Evolutionary conservation across 2,329 filamentous ascomycete species (phyloP).

Genomic region (Phialocephala subalpina): DNA sequence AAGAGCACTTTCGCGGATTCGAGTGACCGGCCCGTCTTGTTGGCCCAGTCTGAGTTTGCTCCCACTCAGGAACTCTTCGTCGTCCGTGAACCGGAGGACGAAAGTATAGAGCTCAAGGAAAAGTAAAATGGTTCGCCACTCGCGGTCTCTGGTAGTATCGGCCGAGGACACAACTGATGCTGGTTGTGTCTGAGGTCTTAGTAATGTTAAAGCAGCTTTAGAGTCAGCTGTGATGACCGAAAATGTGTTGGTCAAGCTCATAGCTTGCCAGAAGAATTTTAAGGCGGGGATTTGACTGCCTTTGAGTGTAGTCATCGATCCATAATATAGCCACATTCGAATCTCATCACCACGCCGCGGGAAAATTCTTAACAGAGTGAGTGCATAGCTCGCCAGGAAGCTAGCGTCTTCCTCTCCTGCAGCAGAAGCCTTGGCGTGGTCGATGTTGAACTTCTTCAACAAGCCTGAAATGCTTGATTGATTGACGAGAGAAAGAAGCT

Average conservation of each 20-base stretch:
- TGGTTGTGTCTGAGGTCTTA: constrained; percentile 37
- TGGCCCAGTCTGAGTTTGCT: constrained; percentile 51
- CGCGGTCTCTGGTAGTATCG: constrained; percentile 47
- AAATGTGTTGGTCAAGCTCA: constrained; percentile 65
- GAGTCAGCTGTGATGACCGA: constrained; percentile 63
- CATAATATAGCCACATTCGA: constrained; percentile 90
- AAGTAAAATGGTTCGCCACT: constrained; percentile 89
- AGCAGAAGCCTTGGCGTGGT: constrained; percentile 38
- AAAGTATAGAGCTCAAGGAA: constrained; percentile 97
- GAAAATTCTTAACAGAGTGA: constrained; percentile 87
- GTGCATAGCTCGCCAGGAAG: constrained; percentile 82
- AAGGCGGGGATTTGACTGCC: constrained; percentile 67
- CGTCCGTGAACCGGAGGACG: constrained; percentile 89
- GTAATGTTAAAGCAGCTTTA: constrained; percentile 62
- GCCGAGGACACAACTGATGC: constrained; percentile 16
- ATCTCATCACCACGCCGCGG: constrained; percentile 85
- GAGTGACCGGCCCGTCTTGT: constrained; percentile 52
- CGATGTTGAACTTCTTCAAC: constrained; percentile 42
- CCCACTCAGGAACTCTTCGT: constrained; percentile 88
- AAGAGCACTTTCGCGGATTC: constrained; percentile 70
- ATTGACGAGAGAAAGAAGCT: constrained; percentile 77
- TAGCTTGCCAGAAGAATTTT: constrained; percentile 84
- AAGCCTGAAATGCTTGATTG: constrained; percentile 72
- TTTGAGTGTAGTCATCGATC: constrained; percentile 49
- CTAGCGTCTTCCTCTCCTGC: constrained; percentile 63